Conservation (phyloP, 257 asterid genomes). For the Fraxinus cuspidata region DNA sequence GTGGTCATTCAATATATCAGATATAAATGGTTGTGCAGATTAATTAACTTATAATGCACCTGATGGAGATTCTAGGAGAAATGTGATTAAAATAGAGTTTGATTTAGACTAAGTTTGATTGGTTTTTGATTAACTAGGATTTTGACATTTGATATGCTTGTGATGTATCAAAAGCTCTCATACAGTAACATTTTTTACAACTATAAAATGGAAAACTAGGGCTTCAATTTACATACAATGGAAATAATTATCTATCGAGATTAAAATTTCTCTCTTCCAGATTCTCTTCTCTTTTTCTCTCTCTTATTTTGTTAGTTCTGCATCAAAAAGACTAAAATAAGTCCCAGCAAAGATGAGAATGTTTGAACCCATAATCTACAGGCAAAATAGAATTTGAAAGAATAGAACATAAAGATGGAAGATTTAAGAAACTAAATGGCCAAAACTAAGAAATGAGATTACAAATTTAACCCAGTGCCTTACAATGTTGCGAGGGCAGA, state of each 20-base stretch:
- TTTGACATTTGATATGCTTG: background rate
- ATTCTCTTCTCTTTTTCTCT: background rate
- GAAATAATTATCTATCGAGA: background rate
- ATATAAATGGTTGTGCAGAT: background rate
- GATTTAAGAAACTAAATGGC: background rate
- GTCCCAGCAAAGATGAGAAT: background rate
- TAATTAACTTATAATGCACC: background rate
- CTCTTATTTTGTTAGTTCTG: background rate
- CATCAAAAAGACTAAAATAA: background rate
- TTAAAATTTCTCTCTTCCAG: background rate
- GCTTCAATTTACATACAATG: background rate
- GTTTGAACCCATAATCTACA: background rate
- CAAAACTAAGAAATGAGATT: constrained; percentile 8
- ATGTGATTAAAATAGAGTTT: background rate
- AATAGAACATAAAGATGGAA: background rate
- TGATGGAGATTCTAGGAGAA: background rate
- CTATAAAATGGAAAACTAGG: background rate
- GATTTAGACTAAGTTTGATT: background rate
- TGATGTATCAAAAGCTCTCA: background rate
- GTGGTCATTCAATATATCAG: background rate
- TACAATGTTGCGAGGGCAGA: constrained; percentile 67
- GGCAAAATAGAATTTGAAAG: background rate
- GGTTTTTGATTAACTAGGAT: background rate
- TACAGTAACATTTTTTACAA: background rate
- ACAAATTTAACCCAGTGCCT: constrained; percentile 32